Evolutionary conservation across 768 basidiomycete genomes (phyloP), one percentile per base, ranked within the genome.

Genomic region (Xerocomellus chrysenteron): DNA sequence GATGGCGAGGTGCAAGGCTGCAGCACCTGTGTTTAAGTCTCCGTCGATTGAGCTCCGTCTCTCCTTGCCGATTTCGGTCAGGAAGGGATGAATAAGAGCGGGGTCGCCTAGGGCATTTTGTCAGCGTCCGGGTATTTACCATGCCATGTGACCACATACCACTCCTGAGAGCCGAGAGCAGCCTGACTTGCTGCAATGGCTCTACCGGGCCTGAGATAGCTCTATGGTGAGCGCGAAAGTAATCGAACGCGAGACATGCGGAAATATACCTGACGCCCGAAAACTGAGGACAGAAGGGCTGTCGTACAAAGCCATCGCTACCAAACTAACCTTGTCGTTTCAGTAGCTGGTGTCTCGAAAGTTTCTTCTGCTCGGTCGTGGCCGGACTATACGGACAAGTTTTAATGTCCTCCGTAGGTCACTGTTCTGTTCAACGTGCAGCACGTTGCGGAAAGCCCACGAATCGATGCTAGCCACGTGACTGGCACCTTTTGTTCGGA

Each of bases 1-100:
- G n/a, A 93, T 83, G 12, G 89, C 90, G 3, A 93, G 81, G 70
- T 93, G 90, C 8, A 93, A 74, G 0, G 88, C 88, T 3, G 88
- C 86, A 6, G 89, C 87, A 13, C 83, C 87, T 1, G 85, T 80
- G 65, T 91, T 86, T 0, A 84, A 56, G 16, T 80, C 78, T 14
- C 70, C 73, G 19, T 81, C 82, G 0, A 66, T 53, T 21, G 81
- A 79, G 26, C 70, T 78, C 5, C 82, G 80, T 53, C 76, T 81
- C 61, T 88, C 85, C 68, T 85, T 87, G 48, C 80, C 77, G 40
- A 93, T 87, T 68, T 90, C 89, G 1, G 84, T 65, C n/a, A 93
- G 78, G 64, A 92, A 88, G 1, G 90, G 88, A 61, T 90, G 88
- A n/a, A 93, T 89, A 13, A 82, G 76, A 7, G 88, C 81, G 0